These are phyloP conservation scores for Pyrenula massariospora DNA, from an alignment of 495 filamentous ascomycete genomes.

Conservation along the genomic window DNA sequence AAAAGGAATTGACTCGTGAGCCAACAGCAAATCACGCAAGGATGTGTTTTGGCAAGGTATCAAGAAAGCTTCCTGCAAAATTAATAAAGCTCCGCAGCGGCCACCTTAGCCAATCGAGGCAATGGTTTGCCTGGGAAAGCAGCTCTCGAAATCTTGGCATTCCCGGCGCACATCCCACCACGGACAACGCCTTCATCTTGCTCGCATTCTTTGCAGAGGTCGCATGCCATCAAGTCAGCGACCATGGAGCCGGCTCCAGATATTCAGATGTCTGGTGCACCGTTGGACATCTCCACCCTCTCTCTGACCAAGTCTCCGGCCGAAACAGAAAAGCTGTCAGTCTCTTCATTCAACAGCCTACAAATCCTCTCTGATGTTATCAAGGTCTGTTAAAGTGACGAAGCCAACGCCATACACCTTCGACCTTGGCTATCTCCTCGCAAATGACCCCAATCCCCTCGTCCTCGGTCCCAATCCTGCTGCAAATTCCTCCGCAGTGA, in stretches of 20 bases:
- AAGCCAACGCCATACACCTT: constrained; percentile 86
- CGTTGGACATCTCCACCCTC: background rate
- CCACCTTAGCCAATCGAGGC: background rate
- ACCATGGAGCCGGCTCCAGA: background rate
- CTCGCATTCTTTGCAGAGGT: too few species aligned
- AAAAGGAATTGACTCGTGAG: too few species aligned
- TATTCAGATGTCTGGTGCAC: background rate
- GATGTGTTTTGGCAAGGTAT: too few species aligned
- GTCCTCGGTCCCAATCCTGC: constrained; percentile 24
- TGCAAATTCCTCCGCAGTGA: constrained; percentile 11
- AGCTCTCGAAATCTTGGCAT: background rate
- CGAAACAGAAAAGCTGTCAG: background rate
- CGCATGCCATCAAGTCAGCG: background rate
- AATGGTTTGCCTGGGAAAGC: background rate
- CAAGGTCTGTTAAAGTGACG: constrained; percentile 49
- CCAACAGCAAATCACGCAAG: too few species aligned
- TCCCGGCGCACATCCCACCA: background rate
- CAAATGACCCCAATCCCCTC: constrained; percentile 72
- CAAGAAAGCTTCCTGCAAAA: too few species aligned
- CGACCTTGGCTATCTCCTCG: constrained; percentile 78
- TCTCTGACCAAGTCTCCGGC: background rate
- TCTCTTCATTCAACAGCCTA: background rate
- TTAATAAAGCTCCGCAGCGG: background rate
- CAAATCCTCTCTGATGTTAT: background rate
- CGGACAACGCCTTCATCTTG: background rate